Percentiles rank a stretch among this genome's conserved stretches.
These are phyloP conservation scores for Trametes sp. DNA, from an alignment of 1,284 basidiomycete species.

Conservation along the genomic window DNA sequence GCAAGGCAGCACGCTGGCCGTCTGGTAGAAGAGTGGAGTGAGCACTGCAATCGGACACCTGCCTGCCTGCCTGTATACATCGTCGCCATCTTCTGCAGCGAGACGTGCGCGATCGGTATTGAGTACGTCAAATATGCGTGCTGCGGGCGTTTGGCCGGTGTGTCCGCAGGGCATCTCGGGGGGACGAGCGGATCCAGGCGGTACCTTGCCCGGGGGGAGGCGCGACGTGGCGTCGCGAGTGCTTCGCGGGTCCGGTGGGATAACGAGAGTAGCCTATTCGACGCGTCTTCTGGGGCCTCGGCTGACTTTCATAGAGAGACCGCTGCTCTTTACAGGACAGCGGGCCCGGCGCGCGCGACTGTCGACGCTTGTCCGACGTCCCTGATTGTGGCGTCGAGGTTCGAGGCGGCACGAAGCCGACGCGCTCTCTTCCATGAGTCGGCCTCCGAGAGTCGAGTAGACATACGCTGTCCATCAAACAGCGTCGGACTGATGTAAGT, in stretches of 20 bases:
- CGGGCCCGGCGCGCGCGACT: neutral
- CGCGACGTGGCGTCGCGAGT: neutral
- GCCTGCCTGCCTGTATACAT: neutral
- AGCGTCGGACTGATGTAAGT: neutral
- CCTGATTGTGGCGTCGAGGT: neutral
- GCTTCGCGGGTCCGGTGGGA: neutral
- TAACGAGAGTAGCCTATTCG: neutral
- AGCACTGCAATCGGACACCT: neutral
- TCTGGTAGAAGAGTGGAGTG: neutral
- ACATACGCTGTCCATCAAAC: neutral
- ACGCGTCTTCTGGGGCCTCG: neutral
- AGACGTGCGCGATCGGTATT: neutral
- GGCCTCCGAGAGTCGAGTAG: neutral
- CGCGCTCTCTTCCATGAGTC: neutral
- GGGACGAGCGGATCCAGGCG: neutral
- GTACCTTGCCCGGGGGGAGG: neutral
- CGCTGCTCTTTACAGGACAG: neutral
- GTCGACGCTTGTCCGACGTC: neutral
- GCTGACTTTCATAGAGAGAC: no score
- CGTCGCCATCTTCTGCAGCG: neutral
- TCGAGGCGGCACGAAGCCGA: neutral
- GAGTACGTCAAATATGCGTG: neutral
- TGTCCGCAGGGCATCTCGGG: neutral
- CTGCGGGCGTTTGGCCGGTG: neutral
- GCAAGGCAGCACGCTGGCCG: neutral